Base-by-base conservation (phyloP, 2,329 filamentous ascomycete species). In the Lasiodiplodia sp. region DNA sequence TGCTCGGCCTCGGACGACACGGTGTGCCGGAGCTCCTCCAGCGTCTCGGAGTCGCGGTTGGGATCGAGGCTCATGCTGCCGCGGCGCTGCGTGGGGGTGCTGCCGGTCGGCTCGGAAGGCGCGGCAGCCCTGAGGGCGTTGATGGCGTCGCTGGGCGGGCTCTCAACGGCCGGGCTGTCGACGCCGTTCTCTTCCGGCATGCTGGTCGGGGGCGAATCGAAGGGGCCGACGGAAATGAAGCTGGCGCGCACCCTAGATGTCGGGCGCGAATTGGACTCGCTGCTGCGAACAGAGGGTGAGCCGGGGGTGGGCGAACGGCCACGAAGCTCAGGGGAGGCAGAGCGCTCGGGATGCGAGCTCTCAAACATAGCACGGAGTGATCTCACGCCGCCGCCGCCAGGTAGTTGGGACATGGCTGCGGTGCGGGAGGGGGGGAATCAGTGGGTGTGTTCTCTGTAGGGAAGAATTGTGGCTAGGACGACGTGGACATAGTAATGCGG, bases 281-380 rank as follows among this genome's bases (percentile, higher is more conserved):
- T 70, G 64, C 74, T 68, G 67, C 72, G 72, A 37, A 70, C 68
- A 67, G 74, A 75, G 53, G 38, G 28, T 16, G 58, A 64, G 28
- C 40, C 55, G 72, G 76, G 79, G 71, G 76, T 77, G 70, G 79
- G 80, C 56, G 82, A 83, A 70, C 82, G 79, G 67, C 82, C 82
- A 72, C 82, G 81, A 72, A 79, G 75, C 71, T 82, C 79, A 75
- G 80, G 78, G 73, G 78, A 77, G 52, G 58, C 52, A 55, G 68
- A 53, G 40, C 51, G 47, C 23, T 57, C 63, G 21, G 62, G 64
- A 67, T 78, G 75, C 71, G 79, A 81, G 72, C 76, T 79, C 77
- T 85, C 83, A 75, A 85, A 85, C 77, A 84, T 81, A 68, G 83
- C 83, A 74, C 83, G 79, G 68, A 85, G 78, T 73, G 83, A 83